Base-by-base conservation (phyloP, 306 rosid genomes). In the Gynostemma pentaphyllum region DNA sequence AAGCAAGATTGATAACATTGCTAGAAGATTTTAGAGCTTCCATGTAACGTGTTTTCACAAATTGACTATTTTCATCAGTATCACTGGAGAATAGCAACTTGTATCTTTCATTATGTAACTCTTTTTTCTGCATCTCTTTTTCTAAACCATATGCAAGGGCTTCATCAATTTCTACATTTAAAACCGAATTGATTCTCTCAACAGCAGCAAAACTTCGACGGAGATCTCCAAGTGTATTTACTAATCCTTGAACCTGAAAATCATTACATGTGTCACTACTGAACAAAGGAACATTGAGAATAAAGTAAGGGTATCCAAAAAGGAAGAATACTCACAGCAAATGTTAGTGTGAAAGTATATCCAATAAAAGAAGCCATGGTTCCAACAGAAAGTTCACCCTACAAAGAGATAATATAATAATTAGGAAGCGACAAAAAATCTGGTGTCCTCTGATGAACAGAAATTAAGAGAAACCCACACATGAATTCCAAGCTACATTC, bases 361-460 rank as follows among this genome's bases (percentile, higher is more conserved):
- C 99, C 99, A 76, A 92, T 79, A 72, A 92, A 88, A 74, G 96
- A 88, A 67, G 94, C 99, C 95, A 92, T 76, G 27, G 79, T 81
- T 86, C 96, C 99, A 60, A 92, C 78, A 66, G 99, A 79, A 59
- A 92, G 95, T 74, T 92, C 90, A 54, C 98, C 98, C 98, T 88
- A 82, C 45, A 63, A 80, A 8, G 63, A 81, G 64, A 68, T 72
- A 75, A 55, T 45, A 52, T 30, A 64, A 70, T 71, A 69, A 75
- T 21, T 61, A 66, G 8, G 24, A n/a, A n/a, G n/a, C n/a, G n/a
- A n/a, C n/a, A n/a, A n/a, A n/a, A n/a, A n/a, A n/a, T n/a, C 11
- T 2, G 44, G 44, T 39, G 3, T 7, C 44, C 3, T 39, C 13
- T 8, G 11, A 39, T 39, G 44, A 2, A 39, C 8, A 39, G 44